A percentile compares a stretch with the other conserved stretches of the same genome.
Evolutionary conservation across 2,329 filamentous ascomycete species (phyloP).

Genomic region (Monosporascus sp.): DNA sequence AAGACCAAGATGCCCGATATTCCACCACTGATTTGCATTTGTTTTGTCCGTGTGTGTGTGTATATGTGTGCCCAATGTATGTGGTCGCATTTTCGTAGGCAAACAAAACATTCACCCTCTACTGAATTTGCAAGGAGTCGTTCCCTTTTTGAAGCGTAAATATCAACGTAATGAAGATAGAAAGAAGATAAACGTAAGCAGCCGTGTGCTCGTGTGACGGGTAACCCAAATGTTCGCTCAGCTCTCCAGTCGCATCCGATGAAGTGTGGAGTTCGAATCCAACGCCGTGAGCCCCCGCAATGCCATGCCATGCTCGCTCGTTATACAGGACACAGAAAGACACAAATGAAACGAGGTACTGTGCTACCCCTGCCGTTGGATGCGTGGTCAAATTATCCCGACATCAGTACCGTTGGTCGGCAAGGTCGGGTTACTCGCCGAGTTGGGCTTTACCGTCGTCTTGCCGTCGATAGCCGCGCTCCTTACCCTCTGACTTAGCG

Average conservation of each 20-base stretch:
- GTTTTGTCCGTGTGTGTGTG: no score
- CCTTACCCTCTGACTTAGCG: conserved; percentile 54
- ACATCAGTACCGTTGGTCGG: conserved; percentile 34
- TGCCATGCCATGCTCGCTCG: conserved; percentile 32
- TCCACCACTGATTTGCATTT: no score
- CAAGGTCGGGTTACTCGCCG: conserved; percentile 47
- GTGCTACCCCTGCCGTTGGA: conserved; percentile 18
- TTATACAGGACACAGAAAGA: conserved; percentile 29
- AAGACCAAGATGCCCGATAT: no score
- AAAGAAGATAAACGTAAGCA: conserved; percentile 7
- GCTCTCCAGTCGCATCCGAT: conserved; percentile 1
- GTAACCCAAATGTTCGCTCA: conserved; percentile 1
- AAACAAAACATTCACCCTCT: no score
- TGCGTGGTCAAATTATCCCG: conserved; percentile 17
- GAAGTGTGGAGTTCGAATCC: conserved; percentile 15
- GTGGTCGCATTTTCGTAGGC: no score
- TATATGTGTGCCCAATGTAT: no score
- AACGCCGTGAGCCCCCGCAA: conserved; percentile 27
- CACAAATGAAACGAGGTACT: conserved; percentile 20
- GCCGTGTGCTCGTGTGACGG: conserved; percentile 5
- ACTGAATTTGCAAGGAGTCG: no score
- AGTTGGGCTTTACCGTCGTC: conserved; percentile 56
- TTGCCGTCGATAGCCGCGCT: conserved; percentile 57
- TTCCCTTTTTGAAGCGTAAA: no score
- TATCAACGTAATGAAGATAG: background rate